Conservation (phyloP, 371 early-diverging fungal genomes). For the Apophysomyces ossiformis region DNA sequence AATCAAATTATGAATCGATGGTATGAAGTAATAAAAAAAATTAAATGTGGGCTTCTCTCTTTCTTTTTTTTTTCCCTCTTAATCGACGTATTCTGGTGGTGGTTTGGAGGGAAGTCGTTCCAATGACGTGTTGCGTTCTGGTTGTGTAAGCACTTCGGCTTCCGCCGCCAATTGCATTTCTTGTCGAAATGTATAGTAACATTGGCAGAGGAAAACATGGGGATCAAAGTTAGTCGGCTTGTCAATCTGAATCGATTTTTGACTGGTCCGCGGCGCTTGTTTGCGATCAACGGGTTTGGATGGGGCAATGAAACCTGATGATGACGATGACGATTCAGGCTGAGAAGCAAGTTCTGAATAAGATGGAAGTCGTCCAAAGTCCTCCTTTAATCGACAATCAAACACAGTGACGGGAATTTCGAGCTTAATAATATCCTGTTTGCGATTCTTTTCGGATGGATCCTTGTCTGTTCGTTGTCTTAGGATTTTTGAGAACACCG, state of each 20-base stretch:
- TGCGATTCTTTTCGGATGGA: not conserved
- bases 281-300: not conserved
- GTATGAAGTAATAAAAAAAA: not conserved
- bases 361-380: slow-evolving; percentile 50
- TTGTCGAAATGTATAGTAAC: slow-evolving; percentile 40
- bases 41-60: not conserved
- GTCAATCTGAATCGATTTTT: not conserved
- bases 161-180: slow-evolving; percentile 50
- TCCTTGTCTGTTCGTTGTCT: slow-evolving; percentile 8
- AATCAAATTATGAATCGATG: not conserved
- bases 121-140: slow-evolving; percentile 6
- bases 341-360: slow-evolving; percentile 39
- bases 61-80: not conserved
- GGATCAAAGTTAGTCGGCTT: slow-evolving; percentile 5
- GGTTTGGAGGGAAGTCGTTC: slow-evolving; percentile 47
- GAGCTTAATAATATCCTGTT: slow-evolving; percentile 27
- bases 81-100: slow-evolving; percentile 49
- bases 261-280: not conserved
- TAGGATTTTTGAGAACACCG: not conserved
- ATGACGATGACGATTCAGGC: not conserved
- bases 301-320: not conserved
- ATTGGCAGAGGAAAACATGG: slow-evolving; percentile 39
- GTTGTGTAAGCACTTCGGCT: slow-evolving; percentile 10
- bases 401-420: slow-evolving; percentile 34
- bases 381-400: slow-evolving; percentile 51